Base-by-base conservation (phyloP, 768 basidiomycete species). In the Tremella fuciformis region DNA sequence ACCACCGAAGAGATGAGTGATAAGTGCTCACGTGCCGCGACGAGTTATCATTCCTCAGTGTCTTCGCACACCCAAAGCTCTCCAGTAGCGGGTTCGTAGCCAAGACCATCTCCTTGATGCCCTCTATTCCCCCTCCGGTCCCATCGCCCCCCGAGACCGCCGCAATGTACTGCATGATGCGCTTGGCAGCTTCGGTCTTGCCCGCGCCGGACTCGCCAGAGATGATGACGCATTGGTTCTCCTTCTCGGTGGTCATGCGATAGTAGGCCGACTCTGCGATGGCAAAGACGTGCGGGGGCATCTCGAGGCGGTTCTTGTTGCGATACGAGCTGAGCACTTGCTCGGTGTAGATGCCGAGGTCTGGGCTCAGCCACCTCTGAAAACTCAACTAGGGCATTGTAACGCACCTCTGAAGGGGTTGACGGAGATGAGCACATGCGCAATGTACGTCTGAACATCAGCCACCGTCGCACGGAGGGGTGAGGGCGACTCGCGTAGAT, bases 161-260 rank as follows among this genome's bases (percentile, higher is more conserved):
- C 15, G 96, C 96, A 67, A 99, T 94, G 73, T 99, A 99, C 76
- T 97, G 93, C 96, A 99, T 99, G 78, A 99, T 98, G 50, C 92
- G 85, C 77, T 98, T 98, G 19, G 96, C 96, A 2, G 96, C 96
- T 78, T 98, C 96, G 2, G 96, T 99, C 82, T 99, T 99, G 51
- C 96, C 96, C 3, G 96, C 96, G 51, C 96, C 96, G 15, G 93
- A 97, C 80, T 99, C 96, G 55, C 96, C 96, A 37, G 93, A 92
- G 71, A 99, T 98, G 79, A 99, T 99, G 55, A 99, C 94, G 76
- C 94, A 98, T 80, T 99, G 96, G 73, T 98, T 99, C 79, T 99
- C 94, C 78, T 93, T 88, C 79, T 99, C 96, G 25, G 92, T 90
- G 64, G 91, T 93, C 96, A 99, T 98, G 76, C 93, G 91, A 81